Conservation (phyloP, 2,329 filamentous ascomycete genomes). For the Ophidiomyces ophidiicola region DNA sequence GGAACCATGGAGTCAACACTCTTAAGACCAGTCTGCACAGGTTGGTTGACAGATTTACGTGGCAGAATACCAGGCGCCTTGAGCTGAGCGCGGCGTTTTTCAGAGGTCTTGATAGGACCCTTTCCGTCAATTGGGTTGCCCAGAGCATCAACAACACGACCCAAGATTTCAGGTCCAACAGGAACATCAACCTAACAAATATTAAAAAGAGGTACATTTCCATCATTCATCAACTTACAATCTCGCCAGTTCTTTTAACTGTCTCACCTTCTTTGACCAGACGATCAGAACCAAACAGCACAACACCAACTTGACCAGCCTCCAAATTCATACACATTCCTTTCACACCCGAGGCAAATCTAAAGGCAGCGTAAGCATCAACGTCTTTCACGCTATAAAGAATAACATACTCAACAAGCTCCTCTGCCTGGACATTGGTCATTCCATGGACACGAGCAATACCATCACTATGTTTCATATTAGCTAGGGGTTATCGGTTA, state of each 20-base stretch:
- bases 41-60: conserved; percentile 92
- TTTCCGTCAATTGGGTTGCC: conserved; percentile 99
- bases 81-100: conserved; percentile 92
- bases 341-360: conserved; percentile 99
- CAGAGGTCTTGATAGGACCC: conserved; percentile 83
- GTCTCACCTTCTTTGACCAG: conserved; percentile 98
- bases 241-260: conserved; percentile 98
- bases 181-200: conserved; percentile 74
- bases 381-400: conserved; percentile 12
- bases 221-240: conserved; percentile 55
- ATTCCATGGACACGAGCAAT: conserved; percentile 99
- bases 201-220: background rate
- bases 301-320: conserved; percentile 99
- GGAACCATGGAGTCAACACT: conserved; percentile 99
- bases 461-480: conserved; percentile 68
- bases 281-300: conserved; percentile 99
- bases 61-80: conserved; percentile 98
- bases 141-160: conserved; percentile 95
- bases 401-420: conserved; percentile 89
- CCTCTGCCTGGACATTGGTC: conserved; percentile 99
- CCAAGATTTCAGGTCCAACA: conserved; percentile 82
- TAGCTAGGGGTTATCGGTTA: background rate
- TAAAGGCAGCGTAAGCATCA: conserved; percentile 31
- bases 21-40: conserved; percentile 98
- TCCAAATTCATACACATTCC: conserved; percentile 99